phyloP scores from a whole-genome alignment of 768 basidiomycete genomes.

The Kwoniella bestiolae region DNA sequence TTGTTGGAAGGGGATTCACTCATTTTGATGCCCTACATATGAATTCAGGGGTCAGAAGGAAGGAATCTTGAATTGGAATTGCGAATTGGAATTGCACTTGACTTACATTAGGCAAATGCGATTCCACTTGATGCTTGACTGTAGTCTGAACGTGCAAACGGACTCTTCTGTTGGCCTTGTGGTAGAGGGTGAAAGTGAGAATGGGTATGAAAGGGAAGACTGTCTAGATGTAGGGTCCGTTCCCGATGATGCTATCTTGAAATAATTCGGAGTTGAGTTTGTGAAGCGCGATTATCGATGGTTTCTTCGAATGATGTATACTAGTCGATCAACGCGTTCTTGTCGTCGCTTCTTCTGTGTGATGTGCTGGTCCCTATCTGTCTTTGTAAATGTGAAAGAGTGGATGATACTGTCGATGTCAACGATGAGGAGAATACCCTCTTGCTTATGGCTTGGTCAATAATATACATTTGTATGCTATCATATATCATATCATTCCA shows the following conservation, averaged over 20 bases:
- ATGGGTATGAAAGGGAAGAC: background rate
- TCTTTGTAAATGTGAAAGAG: too few species aligned
- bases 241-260: too few species aligned
- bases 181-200: background rate
- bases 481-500: background rate
- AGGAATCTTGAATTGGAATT: background rate
- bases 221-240: too few species aligned
- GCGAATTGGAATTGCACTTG: background rate
- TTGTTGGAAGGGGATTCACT: constrained; percentile 22
- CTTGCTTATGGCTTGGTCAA: too few species aligned
- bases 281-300: background rate
- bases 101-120: constrained; percentile 11
- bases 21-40: constrained; percentile 34
- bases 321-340: background rate
- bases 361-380: too few species aligned
- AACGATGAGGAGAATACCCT: too few species aligned
- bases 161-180: background rate
- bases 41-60: background rate
- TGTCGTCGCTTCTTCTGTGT: background rate
- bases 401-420: background rate
- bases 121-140: background rate
- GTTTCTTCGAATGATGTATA: background rate
- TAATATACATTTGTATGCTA: background rate
- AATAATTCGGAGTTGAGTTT: background rate
- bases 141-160: too few species aligned